phyloP scores from a whole-genome alignment of 768 basidiomycete genomes.

The Amanita inopinata region DNA sequence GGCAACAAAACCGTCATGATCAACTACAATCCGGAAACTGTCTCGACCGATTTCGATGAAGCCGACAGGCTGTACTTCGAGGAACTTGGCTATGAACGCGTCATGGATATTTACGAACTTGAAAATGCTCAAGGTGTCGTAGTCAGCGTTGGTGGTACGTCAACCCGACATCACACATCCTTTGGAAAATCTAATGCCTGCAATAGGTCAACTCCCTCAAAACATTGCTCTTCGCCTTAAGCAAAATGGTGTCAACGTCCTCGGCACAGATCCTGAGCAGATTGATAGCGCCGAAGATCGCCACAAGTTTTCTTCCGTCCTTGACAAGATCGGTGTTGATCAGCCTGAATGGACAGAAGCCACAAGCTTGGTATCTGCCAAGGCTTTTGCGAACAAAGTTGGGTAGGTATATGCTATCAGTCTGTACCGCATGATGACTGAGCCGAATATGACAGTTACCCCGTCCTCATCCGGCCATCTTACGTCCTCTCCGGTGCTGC shows the following conservation, averaged over 20 bases:
- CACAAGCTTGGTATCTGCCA: conserved; percentile 80
- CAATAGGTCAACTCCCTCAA: conserved; percentile 86
- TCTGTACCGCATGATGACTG: not conserved
- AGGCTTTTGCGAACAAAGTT: conserved; percentile 82
- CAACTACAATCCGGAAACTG: conserved; percentile 99
- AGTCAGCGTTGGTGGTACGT: conserved; percentile 90
- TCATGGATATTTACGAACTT: conserved; percentile 99
- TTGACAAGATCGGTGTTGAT: conserved; percentile 91
- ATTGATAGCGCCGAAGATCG: conserved; percentile 98
- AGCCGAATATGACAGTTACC: conserved; percentile 48
- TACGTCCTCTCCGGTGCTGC: conserved; percentile 98
- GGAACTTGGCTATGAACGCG: conserved; percentile 93
- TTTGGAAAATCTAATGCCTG: not conserved
- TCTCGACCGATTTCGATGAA: conserved; percentile 98
- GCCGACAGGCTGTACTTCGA: conserved; percentile 99
- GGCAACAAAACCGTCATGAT: conserved; percentile 97
- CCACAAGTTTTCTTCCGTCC: conserved; percentile 96
- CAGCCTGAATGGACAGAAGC: conserved; percentile 96
- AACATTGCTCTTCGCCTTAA: conserved; percentile 97
- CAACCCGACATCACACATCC: not conserved
- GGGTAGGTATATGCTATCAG: conserved; percentile 34
- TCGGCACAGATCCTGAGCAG: conserved; percentile 90
- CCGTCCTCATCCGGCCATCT: conserved; percentile 95
- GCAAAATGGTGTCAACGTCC: conserved; percentile 80
- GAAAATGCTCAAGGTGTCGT: conserved; percentile 90